phyloP scores from a whole-genome alignment of 306 rosid genomes.

The Fragaria ananassa region DNA sequence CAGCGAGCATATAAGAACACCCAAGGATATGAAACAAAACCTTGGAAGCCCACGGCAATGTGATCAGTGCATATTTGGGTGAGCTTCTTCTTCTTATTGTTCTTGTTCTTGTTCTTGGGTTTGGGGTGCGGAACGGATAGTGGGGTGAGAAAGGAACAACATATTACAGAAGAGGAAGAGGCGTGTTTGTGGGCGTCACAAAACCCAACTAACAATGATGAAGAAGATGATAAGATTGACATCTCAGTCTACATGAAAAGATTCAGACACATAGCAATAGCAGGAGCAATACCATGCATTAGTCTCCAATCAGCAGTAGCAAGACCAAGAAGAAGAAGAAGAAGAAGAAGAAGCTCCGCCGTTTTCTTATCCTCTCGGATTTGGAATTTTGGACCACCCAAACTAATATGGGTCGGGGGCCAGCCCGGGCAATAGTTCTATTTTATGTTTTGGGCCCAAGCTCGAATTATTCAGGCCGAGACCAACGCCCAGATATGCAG shows the following conservation, averaged over 20 bases:
- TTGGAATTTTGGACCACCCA: slow-evolving; percentile 22
- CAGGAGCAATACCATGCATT: neutral
- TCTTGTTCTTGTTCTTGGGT: neutral
- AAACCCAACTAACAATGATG: slow-evolving; percentile 3
- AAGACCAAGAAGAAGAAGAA: neutral
- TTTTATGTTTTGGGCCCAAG: no score
- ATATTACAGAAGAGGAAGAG: neutral
- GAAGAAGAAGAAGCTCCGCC: neutral
- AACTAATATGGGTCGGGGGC: neutral
- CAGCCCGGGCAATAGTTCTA: neutral
- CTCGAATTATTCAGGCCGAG: no score
- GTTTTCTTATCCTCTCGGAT: slow-evolving; percentile 24
- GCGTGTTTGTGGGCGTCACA: neutral
- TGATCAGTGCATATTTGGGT: neutral
- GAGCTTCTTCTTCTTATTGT: neutral
- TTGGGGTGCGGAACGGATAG: neutral
- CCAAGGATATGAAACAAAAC: slow-evolving; percentile 3
- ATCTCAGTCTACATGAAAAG: slow-evolving; percentile 10
- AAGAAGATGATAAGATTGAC: slow-evolving; percentile 13
- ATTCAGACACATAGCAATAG: slow-evolving; percentile 4
- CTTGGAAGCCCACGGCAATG: slow-evolving; percentile 13
- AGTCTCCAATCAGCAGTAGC: neutral
- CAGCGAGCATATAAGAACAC: neutral
- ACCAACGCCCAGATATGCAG: no score
- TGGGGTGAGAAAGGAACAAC: slow-evolving; percentile 8